phyloP scores from a whole-genome alignment of 116 monocot genomes.

The Trichopus zeylanicus region DNA sequence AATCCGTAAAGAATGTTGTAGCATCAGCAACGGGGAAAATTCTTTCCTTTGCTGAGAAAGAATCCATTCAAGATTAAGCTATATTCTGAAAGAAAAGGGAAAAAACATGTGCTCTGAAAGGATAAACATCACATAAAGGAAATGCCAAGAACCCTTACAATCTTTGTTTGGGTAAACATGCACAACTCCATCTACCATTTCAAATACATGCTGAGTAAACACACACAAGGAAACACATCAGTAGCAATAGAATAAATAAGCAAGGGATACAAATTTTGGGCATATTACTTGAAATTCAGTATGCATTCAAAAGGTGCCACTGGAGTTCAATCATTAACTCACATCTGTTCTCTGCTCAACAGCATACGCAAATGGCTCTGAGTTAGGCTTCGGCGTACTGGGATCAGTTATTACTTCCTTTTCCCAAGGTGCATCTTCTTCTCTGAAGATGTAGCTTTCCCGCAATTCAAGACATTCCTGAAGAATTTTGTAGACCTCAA shows the following conservation, averaged over 20 bases:
- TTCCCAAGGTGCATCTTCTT: conserved; percentile 86
- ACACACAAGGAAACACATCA: background rate
- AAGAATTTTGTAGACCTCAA: conserved; percentile 79
- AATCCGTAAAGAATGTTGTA: conserved; percentile 95
- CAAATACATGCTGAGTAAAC: conserved; percentile 67
- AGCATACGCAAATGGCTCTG: conserved; percentile 71
- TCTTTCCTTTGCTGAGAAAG: conserved; percentile 50
- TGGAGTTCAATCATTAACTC: conserved; percentile 14
- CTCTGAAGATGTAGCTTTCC: conserved; percentile 70
- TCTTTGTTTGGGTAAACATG: conserved; percentile 73
- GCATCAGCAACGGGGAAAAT: conserved; percentile 87
- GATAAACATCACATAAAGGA: background rate
- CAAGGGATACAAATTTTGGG: background rate
- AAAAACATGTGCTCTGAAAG: background rate
- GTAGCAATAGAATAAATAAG: background rate
- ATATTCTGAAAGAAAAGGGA: background rate
- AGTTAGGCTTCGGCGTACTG: conserved; percentile 89
- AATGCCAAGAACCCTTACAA: conserved; percentile 30
- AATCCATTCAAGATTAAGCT: background rate
- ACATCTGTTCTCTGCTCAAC: conserved; percentile 79
- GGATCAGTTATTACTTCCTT: conserved; percentile 98
- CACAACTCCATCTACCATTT: conserved; percentile 98
- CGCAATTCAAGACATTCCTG: conserved; percentile 88
- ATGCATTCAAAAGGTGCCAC: background rate
- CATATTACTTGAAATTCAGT: background rate